Evolutionary conservation across 345 rosid genomes (phyloP).

Genomic region (Populus ilicifolia): DNA sequence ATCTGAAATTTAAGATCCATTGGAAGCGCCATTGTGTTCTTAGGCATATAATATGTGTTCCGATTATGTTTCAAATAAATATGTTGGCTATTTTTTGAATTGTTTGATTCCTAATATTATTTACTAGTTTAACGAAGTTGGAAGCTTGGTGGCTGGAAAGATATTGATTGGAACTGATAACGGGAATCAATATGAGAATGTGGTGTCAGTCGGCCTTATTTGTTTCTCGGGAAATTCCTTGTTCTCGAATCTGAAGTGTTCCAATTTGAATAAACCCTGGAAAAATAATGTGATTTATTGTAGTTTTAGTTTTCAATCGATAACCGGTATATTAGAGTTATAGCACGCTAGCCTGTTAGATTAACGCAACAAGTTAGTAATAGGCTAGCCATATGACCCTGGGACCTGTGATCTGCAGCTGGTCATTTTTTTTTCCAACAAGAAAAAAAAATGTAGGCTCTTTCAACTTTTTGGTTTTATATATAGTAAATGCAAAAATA

Average conservation of each 20-base stretch:
- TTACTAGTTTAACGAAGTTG: neutral
- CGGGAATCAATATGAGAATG: neutral
- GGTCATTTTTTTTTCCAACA: too few relatives aligned
- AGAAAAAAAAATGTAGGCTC: too few relatives aligned
- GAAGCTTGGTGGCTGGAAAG: neutral
- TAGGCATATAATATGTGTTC: neutral
- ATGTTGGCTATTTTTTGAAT: neutral
- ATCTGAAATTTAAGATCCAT: neutral
- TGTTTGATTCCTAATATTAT: neutral
- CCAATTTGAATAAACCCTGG: neutral
- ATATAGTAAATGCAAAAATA: too few relatives aligned
- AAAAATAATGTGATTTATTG: too few relatives aligned
- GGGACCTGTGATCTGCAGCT: too few relatives aligned
- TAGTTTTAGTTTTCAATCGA: too few relatives aligned
- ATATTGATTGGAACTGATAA: neutral
- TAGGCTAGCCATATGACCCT: too few relatives aligned
- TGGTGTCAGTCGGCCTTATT: neutral
- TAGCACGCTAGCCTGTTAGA: too few relatives aligned
- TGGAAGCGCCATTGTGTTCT: neutral
- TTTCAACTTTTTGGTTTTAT: too few relatives aligned
- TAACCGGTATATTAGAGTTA: too few relatives aligned
- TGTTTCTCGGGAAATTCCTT: neutral
- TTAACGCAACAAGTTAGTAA: neutral
- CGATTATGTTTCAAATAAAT: neutral
- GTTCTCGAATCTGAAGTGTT: neutral